Base-by-base conservation (phyloP, 768 basidiomycete species). In the Chalciporus chontae region DNA sequence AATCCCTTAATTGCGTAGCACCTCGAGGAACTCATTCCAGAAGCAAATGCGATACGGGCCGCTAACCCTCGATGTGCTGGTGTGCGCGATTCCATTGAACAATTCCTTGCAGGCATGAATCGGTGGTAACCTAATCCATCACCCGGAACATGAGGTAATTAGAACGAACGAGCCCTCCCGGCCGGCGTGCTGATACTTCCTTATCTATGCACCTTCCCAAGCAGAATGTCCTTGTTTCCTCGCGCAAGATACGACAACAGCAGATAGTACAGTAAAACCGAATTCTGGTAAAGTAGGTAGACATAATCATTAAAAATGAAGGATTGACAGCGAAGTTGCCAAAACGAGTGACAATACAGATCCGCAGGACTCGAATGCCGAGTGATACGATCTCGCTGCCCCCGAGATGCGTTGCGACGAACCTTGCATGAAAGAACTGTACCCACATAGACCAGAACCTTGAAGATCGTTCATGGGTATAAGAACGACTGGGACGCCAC, bases 401-500 rank as follows among this genome's bases (percentile, higher is more conserved):
- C 46, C 47, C 1, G 59, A 68, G 36, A 23, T 2, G 18, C 44
- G 40, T 4, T 39, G 31, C 4, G 50, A 18, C 19, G 47, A 44
- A 44, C 19, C 27, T 6, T 41, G 23, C 17, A 26, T 10, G 18
- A 32, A 39, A 23, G 9, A 43, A 14, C 9, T 34, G 36, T 60
- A 52, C 8, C 65, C 71, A 51, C 76, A 77, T 34, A 77, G 31
- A 18, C 71, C 69, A 10, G 74, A 76, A 23, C 60, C 65, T 23
- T 62, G 14, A 19, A 77, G 60, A 15, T 65, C 37, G 37, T 34
- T 45, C 42, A 69, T 60, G 5, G 79, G 80, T 3, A 79, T 67
- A 21, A 87, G 73, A 45, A 88, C 70, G 34, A 77, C 73, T 3
- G 87, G 74, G 14, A 72, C 70, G 31, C 86, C 87, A 23, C 87